A percentile compares a stretch with the other conserved stretches of the same genome.
Evolutionary conservation across 495 filamentous ascomycete species (phyloP).

Genomic region (Penicillium diatomitis): DNA sequence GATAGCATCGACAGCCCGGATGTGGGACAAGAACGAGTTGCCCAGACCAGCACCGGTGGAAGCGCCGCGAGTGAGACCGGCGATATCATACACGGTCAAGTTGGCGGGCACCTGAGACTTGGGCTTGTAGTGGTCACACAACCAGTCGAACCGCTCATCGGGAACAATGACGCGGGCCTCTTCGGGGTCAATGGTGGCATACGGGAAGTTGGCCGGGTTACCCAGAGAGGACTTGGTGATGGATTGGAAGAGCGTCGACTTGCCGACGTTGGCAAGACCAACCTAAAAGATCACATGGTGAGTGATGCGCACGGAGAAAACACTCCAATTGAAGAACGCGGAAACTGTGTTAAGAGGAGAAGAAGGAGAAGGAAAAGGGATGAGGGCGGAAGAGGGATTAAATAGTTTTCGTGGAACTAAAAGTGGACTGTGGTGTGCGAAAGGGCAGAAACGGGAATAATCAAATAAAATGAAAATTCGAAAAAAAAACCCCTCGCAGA

Average conservation of each 20-base stretch:
- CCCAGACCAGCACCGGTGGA: slow-evolving; percentile 97
- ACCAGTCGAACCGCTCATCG: slow-evolving; percentile 92
- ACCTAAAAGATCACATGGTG: slow-evolving; percentile 49
- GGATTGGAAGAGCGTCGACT: slow-evolving; percentile 98
- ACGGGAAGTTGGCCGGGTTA: slow-evolving; percentile 99
- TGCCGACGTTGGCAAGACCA: slow-evolving; percentile 97
- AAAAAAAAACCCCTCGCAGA: slow-evolving; percentile 3
- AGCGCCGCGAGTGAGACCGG: slow-evolving; percentile 89
- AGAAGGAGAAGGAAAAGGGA: slow-evolving; percentile 13
- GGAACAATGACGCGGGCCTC: slow-evolving; percentile 97
- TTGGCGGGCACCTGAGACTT: slow-evolving; percentile 94
- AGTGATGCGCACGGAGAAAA: slow-evolving; percentile 8
- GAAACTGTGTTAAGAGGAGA: slow-evolving; percentile 4
- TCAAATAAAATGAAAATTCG: too few relatives aligned
- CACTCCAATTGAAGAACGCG: not conserved
- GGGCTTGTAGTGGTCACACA: slow-evolving; percentile 91
- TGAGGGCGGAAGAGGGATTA: slow-evolving; percentile 10
- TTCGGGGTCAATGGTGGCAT: slow-evolving; percentile 97
- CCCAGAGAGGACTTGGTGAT: slow-evolving; percentile 97
- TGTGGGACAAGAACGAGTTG: slow-evolving; percentile 97
- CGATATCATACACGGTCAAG: slow-evolving; percentile 98
- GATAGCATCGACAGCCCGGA: slow-evolving; percentile 98
- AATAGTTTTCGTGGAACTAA: slow-evolving; percentile 26
- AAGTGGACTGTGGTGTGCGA: slow-evolving; percentile 30
- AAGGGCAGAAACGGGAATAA: not conserved